Evolutionary conservation across 1,284 basidiomycete genomes (phyloP).

Genomic region (Cutaneotrichosporon sp.): DNA sequence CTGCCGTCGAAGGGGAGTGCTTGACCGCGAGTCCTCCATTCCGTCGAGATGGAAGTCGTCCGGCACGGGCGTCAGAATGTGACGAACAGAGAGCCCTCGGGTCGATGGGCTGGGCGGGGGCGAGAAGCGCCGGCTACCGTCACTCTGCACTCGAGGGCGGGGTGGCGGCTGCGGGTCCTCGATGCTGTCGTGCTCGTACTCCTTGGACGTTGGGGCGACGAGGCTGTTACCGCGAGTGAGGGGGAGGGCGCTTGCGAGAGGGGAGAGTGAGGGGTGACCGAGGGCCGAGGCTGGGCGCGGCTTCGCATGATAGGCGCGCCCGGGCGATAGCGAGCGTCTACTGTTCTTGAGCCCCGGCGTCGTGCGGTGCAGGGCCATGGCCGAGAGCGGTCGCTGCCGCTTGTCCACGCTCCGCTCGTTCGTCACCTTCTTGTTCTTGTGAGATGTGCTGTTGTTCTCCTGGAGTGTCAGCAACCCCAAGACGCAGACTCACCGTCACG

Average conservation of each 20-base stretch:
- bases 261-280: not conserved
- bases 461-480: not conserved
- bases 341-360: not conserved
- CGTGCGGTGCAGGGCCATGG: not conserved
- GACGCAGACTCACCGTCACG: not conserved
- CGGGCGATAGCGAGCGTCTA: not conserved
- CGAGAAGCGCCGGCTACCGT: not conserved
- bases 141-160: not conserved
- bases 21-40: not conserved
- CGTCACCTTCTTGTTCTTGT: not conserved
- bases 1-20: not conserved
- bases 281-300: slow-evolving; percentile 1
- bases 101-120: not conserved
- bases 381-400: not conserved
- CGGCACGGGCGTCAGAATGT: not conserved
- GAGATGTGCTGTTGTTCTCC: not conserved
- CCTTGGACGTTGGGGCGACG: not conserved
- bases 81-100: not conserved
- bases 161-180: not conserved
- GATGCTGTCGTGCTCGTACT: not conserved
- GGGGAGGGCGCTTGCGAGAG: not conserved
- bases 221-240: slow-evolving; percentile 7
- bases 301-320: not conserved
- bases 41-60: not conserved
- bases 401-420: not conserved